Conservation (phyloP, 2,329 filamentous ascomycete species). For the Xylogone sp. region DNA sequence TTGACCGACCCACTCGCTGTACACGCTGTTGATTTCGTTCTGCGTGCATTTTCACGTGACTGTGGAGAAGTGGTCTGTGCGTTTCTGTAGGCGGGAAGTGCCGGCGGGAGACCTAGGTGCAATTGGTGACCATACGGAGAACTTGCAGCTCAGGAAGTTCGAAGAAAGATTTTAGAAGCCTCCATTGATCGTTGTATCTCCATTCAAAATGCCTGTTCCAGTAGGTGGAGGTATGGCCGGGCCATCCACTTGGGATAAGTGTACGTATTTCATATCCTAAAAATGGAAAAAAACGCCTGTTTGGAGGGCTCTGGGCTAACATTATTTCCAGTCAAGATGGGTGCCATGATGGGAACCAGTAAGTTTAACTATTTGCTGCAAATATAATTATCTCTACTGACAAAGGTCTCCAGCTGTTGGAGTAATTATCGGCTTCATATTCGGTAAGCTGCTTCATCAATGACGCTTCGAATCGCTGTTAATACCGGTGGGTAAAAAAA, state of each 20-base stretch:
- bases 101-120: not conserved
- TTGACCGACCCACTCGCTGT: not conserved
- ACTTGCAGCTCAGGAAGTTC: not conserved
- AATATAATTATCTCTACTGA: constrained; percentile 18
- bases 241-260: constrained; percentile 68
- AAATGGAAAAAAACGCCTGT: constrained; percentile 8
- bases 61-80: constrained; percentile 2
- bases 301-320: constrained; percentile 25
- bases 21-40: not conserved
- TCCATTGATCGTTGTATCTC: constrained; percentile 12
- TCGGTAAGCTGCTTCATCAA: constrained; percentile 55
- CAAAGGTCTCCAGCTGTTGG: constrained; percentile 67
- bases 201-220: constrained; percentile 37
- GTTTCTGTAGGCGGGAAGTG: not conserved
- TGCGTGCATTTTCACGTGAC: constrained; percentile 4
- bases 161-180: not conserved
- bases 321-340: constrained; percentile 79
- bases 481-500: not conserved
- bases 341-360: constrained; percentile 98
- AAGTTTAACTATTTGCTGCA: constrained; percentile 48
- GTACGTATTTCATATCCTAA: constrained; percentile 42
- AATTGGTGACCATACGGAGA: constrained; percentile 1
- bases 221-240: constrained; percentile 48
- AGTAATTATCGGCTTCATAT: constrained; percentile 95
- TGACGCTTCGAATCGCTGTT: not conserved